Evolutionary conservation across 805 yeast genomes (phyloP).

Genomic region (Pichia heedii): DNA sequence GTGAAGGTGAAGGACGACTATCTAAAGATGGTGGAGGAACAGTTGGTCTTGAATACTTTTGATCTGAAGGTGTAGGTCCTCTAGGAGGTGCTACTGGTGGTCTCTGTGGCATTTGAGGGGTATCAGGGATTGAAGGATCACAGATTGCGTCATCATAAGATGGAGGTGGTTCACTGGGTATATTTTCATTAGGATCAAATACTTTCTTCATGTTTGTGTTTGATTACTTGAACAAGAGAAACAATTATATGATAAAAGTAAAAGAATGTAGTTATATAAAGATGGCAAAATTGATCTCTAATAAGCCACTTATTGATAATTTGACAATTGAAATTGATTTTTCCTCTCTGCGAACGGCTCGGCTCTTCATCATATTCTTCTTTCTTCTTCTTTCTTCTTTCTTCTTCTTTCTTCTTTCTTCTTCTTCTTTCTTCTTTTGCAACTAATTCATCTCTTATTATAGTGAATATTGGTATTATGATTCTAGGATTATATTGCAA

Average conservation of each 20-base stretch:
- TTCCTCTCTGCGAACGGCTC: too few relatives aligned
- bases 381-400: too few relatives aligned
- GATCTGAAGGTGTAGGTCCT: neutral
- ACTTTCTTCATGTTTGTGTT: slow-evolving; percentile 7
- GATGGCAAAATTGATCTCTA: too few relatives aligned
- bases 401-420: too few relatives aligned
- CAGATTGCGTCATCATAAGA: slow-evolving; percentile 35
- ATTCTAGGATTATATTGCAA: too few relatives aligned
- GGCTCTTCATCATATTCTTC: too few relatives aligned
- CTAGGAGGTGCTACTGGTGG: slow-evolving; percentile 4
- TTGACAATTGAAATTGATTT: too few relatives aligned
- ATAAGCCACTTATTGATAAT: too few relatives aligned
- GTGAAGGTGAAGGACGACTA: neutral
- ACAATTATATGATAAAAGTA: neutral
- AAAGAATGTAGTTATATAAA: neutral
- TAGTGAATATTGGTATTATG: too few relatives aligned
- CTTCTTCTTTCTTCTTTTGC: too few relatives aligned
- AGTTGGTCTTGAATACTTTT: slow-evolving; percentile 1
- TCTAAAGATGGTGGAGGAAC: slow-evolving; percentile 10
- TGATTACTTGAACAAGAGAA: too few relatives aligned
- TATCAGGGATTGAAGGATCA: slow-evolving; percentile 12
- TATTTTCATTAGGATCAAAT: slow-evolving; percentile 9
- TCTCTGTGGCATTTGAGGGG: neutral
- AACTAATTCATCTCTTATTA: too few relatives aligned
- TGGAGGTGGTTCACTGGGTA: slow-evolving; percentile 32